phyloP scores from a whole-genome alignment of 805 yeast species.

The Saturnispora gosingensis region DNA sequence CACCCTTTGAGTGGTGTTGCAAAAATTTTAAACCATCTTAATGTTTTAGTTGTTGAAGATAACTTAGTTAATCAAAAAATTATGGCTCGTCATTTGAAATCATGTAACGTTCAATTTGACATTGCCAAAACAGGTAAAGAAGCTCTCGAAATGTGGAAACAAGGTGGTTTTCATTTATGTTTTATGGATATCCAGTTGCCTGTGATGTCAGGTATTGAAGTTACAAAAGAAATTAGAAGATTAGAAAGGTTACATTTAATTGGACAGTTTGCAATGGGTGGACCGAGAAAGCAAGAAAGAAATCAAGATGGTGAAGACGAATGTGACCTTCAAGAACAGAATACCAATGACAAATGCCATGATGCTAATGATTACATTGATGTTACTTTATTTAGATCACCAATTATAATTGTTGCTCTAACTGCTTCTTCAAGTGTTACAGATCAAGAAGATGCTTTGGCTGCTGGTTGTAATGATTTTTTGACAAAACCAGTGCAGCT shows the following conservation, averaged over 20 bases:
- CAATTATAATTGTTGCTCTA: slow-evolving; percentile 95
- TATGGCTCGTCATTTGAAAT: slow-evolving; percentile 77
- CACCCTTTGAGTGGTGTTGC: slow-evolving; percentile 20
- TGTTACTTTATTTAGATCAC: slow-evolving; percentile 62
- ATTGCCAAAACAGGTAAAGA: slow-evolving; percentile 92
- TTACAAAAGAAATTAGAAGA: slow-evolving; percentile 82
- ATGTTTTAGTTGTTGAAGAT: slow-evolving; percentile 92
- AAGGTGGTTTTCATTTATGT: slow-evolving; percentile 89
- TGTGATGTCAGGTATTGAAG: slow-evolving; percentile 91
- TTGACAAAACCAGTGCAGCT: slow-evolving; percentile 92
- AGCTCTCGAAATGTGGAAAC: slow-evolving; percentile 89
- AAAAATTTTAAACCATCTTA: slow-evolving; percentile 78
- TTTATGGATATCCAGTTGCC: slow-evolving; percentile 97
- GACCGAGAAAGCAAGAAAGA: slow-evolving; percentile 10
- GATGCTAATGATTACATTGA: slow-evolving; percentile 45
- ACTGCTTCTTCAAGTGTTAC: slow-evolving; percentile 84
- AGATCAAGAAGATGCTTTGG: slow-evolving; percentile 82
- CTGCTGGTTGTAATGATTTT: slow-evolving; percentile 97
- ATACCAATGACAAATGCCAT: background rate
- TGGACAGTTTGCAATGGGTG: slow-evolving; percentile 41
- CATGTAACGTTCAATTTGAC: slow-evolving; percentile 74
- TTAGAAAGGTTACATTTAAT: slow-evolving; percentile 73
- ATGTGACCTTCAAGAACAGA: background rate
- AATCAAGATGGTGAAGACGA: slow-evolving; percentile 10
- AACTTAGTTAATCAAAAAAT: slow-evolving; percentile 90